Base-by-base conservation (phyloP, 495 filamentous ascomycete species). In the Penicillium fimorum region DNA sequence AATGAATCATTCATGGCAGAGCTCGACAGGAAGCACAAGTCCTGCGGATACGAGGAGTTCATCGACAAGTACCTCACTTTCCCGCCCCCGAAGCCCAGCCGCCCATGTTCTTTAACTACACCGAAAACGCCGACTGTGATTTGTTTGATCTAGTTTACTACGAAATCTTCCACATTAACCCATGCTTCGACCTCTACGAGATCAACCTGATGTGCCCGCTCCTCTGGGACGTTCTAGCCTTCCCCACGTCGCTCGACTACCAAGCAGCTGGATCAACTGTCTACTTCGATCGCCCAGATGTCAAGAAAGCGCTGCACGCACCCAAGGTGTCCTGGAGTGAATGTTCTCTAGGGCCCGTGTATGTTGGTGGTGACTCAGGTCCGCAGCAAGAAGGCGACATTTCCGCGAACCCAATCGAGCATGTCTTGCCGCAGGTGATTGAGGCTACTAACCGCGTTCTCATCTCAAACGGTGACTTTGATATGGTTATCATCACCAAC, bases 101-200 rank as follows among this genome's bases (percentile, higher is more conserved):
- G 1, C 63, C 75, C 45, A 74, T 72, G 51, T 58, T 59, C 40
- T 69, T 74, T 50, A 65, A 73, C 29, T 22, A 22, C 22, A 66
- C 61, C 57, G 30, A 56, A 4, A 47, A 68, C n/a, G 59, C 55
- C n/a, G 46, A 72, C 2, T 87, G 84, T 56, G 77, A 81, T 51
- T 55, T 86, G 44, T 84, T 77, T 55, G 75, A 74, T 58, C 60
- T 77, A 40, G 74, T 79, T 32, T 70, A 75, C 57, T 55, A 71
- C 15, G 82, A 78, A 47, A 77, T 73, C 13, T 61, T 77, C 25
- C 63, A 65, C 4, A 61, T 74, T 27, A 86, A 87, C 66, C 83
- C 84, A 0, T 87, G 84, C 68, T 87, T 83, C 69, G 78, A 86
- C 58, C 65, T 84, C 22, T 86, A 85, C 66, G 72, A 80, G 46